A percentile compares a stretch with the other conserved stretches of the same genome.
Conservation (phyloP, 305 asterid genomes). For the Withania somnifera region DNA sequence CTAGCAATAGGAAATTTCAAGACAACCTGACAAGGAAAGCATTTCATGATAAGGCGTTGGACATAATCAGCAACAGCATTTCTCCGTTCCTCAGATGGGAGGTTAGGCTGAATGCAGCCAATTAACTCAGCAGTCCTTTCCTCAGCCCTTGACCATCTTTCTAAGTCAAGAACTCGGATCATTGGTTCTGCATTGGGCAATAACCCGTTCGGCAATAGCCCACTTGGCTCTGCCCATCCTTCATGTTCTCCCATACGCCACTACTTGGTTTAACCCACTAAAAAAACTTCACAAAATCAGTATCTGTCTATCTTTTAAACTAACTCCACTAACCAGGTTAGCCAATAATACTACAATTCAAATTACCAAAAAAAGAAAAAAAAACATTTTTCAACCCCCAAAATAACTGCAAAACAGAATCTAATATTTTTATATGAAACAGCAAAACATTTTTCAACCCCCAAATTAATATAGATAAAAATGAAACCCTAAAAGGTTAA, state of each 20-base stretch:
- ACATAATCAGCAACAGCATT: constrained; percentile 88
- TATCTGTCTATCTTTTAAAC: background rate
- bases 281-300: no score
- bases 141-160: constrained; percentile 85
- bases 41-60: constrained; percentile 62
- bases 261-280: constrained; percentile 1
- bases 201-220: constrained; percentile 68
- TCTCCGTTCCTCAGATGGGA: constrained; percentile 71
- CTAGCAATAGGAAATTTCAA: background rate
- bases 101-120: constrained; percentile 83
- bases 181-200: constrained; percentile 66
- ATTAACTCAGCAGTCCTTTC: constrained; percentile 86
- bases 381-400: background rate
- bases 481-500: background rate
- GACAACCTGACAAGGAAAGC: constrained; percentile 87
- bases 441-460: background rate
- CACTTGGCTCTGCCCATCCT: constrained; percentile 63
- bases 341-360: background rate
- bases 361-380: background rate
- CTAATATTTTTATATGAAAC: background rate
- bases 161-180: constrained; percentile 44
- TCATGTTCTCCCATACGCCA: constrained; percentile 85
- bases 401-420: no score
- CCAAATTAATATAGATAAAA: background rate
- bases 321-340: background rate